Conservation (phyloP, 192 early-diverging fungal genomes). For the Geranomyces michiganensis region DNA sequence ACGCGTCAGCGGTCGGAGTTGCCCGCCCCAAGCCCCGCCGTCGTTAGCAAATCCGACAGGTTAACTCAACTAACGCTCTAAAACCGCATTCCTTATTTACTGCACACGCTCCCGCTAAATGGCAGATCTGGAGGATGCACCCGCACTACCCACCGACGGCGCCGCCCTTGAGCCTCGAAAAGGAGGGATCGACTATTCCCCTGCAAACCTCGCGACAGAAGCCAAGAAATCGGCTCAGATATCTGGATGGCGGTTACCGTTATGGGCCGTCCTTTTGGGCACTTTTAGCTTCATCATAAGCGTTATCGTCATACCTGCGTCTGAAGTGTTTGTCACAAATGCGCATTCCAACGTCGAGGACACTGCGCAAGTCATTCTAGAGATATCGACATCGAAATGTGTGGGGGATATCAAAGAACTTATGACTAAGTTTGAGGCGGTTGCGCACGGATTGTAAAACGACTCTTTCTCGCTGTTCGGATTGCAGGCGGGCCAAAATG, state of each 20-base stretch:
- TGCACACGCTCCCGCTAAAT: no score
- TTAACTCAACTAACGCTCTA: no score
- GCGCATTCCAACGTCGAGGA: slow-evolving; percentile 13
- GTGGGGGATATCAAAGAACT: not conserved
- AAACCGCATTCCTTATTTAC: no score
- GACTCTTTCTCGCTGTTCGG: no score
- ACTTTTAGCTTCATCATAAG: not conserved
- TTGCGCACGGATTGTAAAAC: slow-evolving; percentile 7
- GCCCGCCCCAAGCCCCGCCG: no score
- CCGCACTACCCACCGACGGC: no score
- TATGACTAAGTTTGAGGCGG: not conserved
- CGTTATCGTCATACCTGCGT: slow-evolving; percentile 7
- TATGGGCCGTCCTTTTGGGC: slow-evolving; percentile 5
- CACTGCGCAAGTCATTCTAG: slow-evolving; percentile 16
- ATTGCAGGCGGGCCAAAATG: no score
- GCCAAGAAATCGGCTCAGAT: not conserved
- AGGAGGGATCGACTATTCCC: not conserved
- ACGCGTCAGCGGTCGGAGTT: no score
- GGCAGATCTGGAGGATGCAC: no score
- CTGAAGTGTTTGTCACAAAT: slow-evolving; percentile 17
- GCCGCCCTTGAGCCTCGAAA: not conserved
- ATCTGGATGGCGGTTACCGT: not conserved
- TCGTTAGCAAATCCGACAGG: no score
- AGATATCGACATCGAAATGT: not conserved
- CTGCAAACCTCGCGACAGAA: slow-evolving; percentile 6